A percentile compares a stretch with the other conserved stretches of the same genome.
Conservation (phyloP, 371 early-diverging fungal species). For the Syncephalastrum contaminatum region DNA sequence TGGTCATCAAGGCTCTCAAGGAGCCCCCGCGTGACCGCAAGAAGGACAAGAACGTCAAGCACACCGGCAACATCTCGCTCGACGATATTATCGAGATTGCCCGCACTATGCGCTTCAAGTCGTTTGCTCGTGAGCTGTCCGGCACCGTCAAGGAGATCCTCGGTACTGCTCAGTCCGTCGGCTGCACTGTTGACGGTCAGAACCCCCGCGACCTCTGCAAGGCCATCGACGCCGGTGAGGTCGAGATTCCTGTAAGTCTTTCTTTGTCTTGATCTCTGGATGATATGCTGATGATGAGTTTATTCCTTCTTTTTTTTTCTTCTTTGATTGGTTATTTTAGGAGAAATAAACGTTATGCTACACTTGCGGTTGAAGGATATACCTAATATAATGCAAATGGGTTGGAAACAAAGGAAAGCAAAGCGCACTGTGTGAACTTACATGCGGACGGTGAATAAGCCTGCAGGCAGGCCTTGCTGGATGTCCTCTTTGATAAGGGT, state of each 20-base stretch:
- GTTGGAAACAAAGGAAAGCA: not conserved
- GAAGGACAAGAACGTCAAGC: conserved; percentile 99
- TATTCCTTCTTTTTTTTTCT: not conserved
- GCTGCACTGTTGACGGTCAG: conserved; percentile 82
- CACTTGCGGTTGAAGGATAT: conserved; percentile 15
- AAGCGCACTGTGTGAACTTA: conserved; percentile 41
- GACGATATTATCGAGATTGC: conserved; percentile 97
- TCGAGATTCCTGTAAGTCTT: conserved; percentile 78
- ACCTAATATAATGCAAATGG: conserved; percentile 12
- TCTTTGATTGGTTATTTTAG: not conserved
- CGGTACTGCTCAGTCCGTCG: conserved; percentile 98
- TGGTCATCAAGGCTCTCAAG: conserved; percentile 98
- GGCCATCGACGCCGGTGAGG: conserved; percentile 72
- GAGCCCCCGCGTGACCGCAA: conserved; percentile 99
- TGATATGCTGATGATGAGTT: too few relatives aligned
- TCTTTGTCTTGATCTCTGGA: too few relatives aligned
- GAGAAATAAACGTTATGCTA: conserved; percentile 15
- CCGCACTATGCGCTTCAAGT: conserved; percentile 94
- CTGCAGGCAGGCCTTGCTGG: conserved; percentile 82
- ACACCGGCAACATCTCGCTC: conserved; percentile 90
- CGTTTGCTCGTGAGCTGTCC: conserved; percentile 79
- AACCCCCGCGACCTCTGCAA: conserved; percentile 48
- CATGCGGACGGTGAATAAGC: conserved; percentile 86
- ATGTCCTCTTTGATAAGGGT: conserved; percentile 64
- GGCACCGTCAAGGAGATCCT: conserved; percentile 99